Conservation (phyloP, 495 filamentous ascomycete species). For the Cladorrhinum samala region DNA sequence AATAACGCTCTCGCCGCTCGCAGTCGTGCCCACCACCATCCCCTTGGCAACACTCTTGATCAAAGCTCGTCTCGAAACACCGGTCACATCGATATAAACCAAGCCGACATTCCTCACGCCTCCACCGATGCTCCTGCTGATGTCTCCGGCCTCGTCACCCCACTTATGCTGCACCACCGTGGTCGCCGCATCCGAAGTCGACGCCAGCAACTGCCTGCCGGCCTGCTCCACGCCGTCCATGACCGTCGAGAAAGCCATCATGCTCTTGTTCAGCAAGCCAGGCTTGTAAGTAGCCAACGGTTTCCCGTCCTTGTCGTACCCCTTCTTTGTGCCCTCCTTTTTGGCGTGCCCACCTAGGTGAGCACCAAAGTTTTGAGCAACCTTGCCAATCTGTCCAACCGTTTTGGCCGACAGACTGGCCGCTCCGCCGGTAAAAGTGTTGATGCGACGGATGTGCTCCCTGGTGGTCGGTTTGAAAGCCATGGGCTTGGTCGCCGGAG, state of each 20-base stretch:
- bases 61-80: conserved; percentile 80
- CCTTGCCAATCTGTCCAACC: conserved; percentile 68
- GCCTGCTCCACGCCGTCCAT: conserved; percentile 89
- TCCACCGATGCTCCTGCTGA: conserved; percentile 67
- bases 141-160: conserved; percentile 71
- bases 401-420: conserved; percentile 78
- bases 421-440: conserved; percentile 68
- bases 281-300: conserved; percentile 69
- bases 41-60: conserved; percentile 93
- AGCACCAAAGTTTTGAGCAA: conserved; percentile 86
- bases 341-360: conserved; percentile 57
- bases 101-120: conserved; percentile 92
- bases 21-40: conserved; percentile 91
- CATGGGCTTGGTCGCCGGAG: conserved; percentile 70
- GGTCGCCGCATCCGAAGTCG: conserved; percentile 67
- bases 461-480: conserved; percentile 85
- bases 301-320: conserved; percentile 57
- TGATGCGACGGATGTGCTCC: conserved; percentile 76
- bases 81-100: conserved; percentile 95
- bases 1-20: conserved; percentile 77
- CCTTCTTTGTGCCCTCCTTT: conserved; percentile 46
- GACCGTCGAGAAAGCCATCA: conserved; percentile 95
- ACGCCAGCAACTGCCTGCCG: conserved; percentile 65
- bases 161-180: conserved; percentile 78
- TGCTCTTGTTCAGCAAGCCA: conserved; percentile 83